Conservation (phyloP, 1,139 yeast genomes). For the Suhomyces kunorum region DNA sequence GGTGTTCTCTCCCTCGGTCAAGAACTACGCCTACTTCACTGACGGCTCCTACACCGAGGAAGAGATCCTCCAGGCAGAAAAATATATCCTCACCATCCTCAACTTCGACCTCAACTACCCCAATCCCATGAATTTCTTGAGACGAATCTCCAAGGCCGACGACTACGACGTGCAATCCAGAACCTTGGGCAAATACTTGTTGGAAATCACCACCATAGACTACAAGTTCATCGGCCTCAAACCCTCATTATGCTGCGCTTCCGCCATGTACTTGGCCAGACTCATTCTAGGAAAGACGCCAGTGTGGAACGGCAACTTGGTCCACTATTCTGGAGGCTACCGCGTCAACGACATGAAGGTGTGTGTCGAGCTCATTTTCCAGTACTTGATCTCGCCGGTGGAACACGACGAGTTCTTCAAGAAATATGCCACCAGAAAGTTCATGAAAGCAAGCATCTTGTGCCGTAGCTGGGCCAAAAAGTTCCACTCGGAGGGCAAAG, state of each 20-base stretch:
- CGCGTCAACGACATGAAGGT: conserved; percentile 69
- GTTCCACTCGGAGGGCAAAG: conserved; percentile 33
- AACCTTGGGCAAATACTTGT: conserved; percentile 84
- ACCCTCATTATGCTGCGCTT: conserved; percentile 87
- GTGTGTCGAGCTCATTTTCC: conserved; percentile 71
- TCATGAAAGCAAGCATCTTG: conserved; percentile 85
- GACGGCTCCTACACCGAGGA: conserved; percentile 83
- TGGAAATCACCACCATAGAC: conserved; percentile 82
- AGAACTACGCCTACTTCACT: conserved; percentile 85
- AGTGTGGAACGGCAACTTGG: conserved; percentile 78
- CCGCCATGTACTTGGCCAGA: conserved; percentile 88
- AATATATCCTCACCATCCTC: conserved; percentile 72
- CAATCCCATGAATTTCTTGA: conserved; percentile 89
- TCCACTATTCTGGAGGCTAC: conserved; percentile 93
- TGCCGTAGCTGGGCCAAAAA: conserved; percentile 92
- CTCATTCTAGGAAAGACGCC: conserved; percentile 71
- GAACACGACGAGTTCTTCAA: conserved; percentile 92
- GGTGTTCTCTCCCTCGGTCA: conserved; percentile 86
- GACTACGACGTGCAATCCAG: conserved; percentile 91
- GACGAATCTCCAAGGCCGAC: conserved; percentile 93
- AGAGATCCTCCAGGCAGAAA: conserved; percentile 86
- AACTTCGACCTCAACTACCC: conserved; percentile 85
- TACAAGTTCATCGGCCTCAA: conserved; percentile 74
- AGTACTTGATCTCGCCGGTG: conserved; percentile 80
- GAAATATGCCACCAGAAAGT: conserved; percentile 88